Evolutionary conservation across 2,329 filamentous ascomycete species (phyloP).

Genomic region (Raffaelea ambrosiae): DNA sequence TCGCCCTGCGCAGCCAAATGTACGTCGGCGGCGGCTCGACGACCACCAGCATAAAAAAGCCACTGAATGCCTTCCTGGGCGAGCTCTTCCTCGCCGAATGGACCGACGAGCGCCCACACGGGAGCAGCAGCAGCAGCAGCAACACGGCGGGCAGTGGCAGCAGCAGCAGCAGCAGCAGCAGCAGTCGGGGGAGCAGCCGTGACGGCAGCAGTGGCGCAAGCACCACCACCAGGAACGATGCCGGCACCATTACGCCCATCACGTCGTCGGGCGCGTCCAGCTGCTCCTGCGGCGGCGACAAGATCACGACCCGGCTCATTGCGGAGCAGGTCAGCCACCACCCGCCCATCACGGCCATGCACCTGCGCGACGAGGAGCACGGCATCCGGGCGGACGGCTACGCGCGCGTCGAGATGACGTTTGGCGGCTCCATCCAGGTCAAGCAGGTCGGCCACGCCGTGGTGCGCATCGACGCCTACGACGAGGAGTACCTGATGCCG

Average conservation of each 20-base stretch:
- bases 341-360: conserved; percentile 44
- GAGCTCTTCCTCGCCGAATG: conserved; percentile 38
- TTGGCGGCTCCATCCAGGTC: conserved; percentile 39
- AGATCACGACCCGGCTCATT: conserved; percentile 21
- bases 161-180: background rate
- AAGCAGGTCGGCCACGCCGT: conserved; percentile 41
- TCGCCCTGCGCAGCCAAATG: conserved; percentile 36
- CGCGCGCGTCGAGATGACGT: conserved; percentile 43
- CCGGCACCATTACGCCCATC: background rate
- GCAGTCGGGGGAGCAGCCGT: conserved; percentile 1
- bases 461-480: conserved; percentile 37
- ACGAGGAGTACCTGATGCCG: conserved; percentile 41
- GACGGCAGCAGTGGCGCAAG: background rate
- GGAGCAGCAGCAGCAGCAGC: conserved; percentile 15
- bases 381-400: conserved; percentile 41
- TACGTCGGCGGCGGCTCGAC: conserved; percentile 35
- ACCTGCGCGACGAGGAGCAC: conserved; percentile 30
- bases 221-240: too few relatives aligned
- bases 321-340: conserved; percentile 46
- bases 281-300: background rate
- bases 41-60: conserved; percentile 41
- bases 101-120: conserved; percentile 9
- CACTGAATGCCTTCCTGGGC: conserved; percentile 43
- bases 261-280: background rate
- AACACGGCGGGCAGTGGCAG: conserved; percentile 6